Conservation (phyloP, 2,329 filamentous ascomycete genomes). For the Teratosphaeria epicoccoides region DNA sequence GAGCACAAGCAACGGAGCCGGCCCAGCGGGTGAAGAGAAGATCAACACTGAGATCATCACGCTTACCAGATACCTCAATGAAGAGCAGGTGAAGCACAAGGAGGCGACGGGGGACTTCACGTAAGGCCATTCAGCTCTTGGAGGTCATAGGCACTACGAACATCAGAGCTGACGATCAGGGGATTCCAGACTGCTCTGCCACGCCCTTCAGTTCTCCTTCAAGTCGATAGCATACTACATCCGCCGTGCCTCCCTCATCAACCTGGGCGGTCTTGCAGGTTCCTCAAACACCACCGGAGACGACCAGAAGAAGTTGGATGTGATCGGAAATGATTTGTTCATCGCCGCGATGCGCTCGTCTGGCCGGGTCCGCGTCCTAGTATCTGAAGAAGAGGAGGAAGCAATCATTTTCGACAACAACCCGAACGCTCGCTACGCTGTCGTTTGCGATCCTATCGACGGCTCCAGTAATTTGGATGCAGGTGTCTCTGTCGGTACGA, state of each 20-base stretch:
- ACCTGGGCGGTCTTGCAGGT: constrained; percentile 82
- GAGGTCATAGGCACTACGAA: background rate
- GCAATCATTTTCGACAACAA: constrained; percentile 73
- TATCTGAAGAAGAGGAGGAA: constrained; percentile 97
- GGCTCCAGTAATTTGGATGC: constrained; percentile 96
- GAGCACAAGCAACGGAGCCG: constrained; percentile 21
- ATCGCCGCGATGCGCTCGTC: constrained; percentile 89
- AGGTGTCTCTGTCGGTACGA: constrained; percentile 93
- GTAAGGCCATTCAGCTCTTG: constrained; percentile 42
- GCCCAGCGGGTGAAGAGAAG: constrained; percentile 55
- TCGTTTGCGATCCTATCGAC: constrained; percentile 96
- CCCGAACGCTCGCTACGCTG: constrained; percentile 72
- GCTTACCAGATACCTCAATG: constrained; percentile 86
- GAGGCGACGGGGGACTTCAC: constrained; percentile 98
- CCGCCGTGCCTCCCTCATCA: constrained; percentile 80
- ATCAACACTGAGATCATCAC: constrained; percentile 96
- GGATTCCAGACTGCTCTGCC: constrained; percentile 67
- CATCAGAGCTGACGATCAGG: constrained; percentile 9
- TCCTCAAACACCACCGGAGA: constrained; percentile 93
- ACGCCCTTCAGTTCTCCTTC: constrained; percentile 98
- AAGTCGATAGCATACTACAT: constrained; percentile 99
- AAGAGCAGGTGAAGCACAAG: constrained; percentile 86
- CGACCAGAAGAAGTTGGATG: constrained; percentile 99
- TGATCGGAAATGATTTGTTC: constrained; percentile 97
- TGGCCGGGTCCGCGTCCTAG: constrained; percentile 77